Percentiles rank a stretch among this genome's conserved stretches.
phyloP scores from a whole-genome alignment of 2,329 filamentous ascomycete genomes.

The Rhynchosporium graminicola region DNA sequence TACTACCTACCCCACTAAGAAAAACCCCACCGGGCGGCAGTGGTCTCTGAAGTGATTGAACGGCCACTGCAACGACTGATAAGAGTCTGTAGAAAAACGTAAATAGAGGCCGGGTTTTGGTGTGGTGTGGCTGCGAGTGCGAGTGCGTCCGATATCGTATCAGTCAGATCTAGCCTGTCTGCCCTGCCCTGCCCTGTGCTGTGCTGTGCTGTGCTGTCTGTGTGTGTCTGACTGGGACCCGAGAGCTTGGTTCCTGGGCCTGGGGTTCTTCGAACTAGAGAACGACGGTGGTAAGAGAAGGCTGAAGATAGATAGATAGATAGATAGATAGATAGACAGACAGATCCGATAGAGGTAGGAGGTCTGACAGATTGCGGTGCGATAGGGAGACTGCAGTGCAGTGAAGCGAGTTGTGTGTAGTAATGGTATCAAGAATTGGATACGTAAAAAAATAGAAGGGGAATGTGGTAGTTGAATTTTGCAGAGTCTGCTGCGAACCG shows the following conservation, averaged over 20 bases:
- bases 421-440: conserved; percentile 32
- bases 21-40: conserved; percentile 26
- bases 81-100: conserved; percentile 33
- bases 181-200: conserved; percentile 8
- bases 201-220: conserved; percentile 2
- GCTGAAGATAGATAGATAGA: conserved; percentile 27
- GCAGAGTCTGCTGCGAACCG: conserved; percentile 27
- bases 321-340: conserved; percentile 22
- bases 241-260: conserved; percentile 28
- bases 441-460: conserved; percentile 33
- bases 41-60: conserved; percentile 11
- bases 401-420: conserved; percentile 22
- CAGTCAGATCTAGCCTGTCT: conserved; percentile 30
- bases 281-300: conserved; percentile 29
- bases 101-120: conserved; percentile 3
- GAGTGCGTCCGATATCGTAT: conserved; percentile 32
- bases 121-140: conserved; percentile 32
- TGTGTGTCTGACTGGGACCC: conserved; percentile 25
- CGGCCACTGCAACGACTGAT: conserved; percentile 36
- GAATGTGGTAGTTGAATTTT: conserved; percentile 36
- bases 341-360: conserved; percentile 6
- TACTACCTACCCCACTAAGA: conserved; percentile 31
- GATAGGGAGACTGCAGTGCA: not conserved
- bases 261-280: conserved; percentile 25
- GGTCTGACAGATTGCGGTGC: not conserved